Evolutionary conservation across 2,329 filamentous ascomycete genomes (phyloP).

Genomic region (Ceratocystis destructans): DNA sequence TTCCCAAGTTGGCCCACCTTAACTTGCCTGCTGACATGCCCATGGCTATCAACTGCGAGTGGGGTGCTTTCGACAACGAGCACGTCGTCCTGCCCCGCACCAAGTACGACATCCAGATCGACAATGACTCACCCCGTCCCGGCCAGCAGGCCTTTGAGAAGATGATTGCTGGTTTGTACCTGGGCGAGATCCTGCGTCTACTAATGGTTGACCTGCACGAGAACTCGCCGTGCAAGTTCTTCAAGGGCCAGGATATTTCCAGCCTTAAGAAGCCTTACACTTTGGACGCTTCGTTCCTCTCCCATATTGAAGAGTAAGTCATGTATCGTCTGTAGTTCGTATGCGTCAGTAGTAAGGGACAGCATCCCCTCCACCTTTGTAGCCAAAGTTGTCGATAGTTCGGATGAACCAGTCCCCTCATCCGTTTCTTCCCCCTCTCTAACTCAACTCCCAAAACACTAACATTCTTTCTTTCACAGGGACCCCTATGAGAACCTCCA

Average conservation of each 20-base stretch:
- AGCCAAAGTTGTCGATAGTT: not conserved
- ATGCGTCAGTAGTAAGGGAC: not conserved
- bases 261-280: slow-evolving; percentile 75
- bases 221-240: slow-evolving; percentile 59
- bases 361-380: not conserved
- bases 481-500: slow-evolving; percentile 92
- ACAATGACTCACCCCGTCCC: slow-evolving; percentile 80
- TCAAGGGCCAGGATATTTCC: slow-evolving; percentile 68
- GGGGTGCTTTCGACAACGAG: slow-evolving; percentile 93
- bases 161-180: slow-evolving; percentile 90
- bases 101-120: slow-evolving; percentile 72
- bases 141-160: slow-evolving; percentile 95
- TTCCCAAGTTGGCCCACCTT: slow-evolving; percentile 87
- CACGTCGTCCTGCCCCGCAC: slow-evolving; percentile 76
- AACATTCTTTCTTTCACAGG: slow-evolving; percentile 30
- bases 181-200: slow-evolving; percentile 87
- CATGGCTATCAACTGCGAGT: slow-evolving; percentile 97
- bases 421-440: not conserved
- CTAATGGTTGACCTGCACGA: slow-evolving; percentile 76
- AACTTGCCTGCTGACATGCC: slow-evolving; percentile 71
- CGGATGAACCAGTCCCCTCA: not conserved
- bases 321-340: not conserved
- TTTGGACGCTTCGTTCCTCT: slow-evolving; percentile 85
- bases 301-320: slow-evolving; percentile 70
- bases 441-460: not conserved